A percentile compares a stretch with the other conserved stretches of the same genome.
Evolutionary conservation across 129 eudicot species (phyloP).

Genomic region (Cynara cardunculus): DNA sequence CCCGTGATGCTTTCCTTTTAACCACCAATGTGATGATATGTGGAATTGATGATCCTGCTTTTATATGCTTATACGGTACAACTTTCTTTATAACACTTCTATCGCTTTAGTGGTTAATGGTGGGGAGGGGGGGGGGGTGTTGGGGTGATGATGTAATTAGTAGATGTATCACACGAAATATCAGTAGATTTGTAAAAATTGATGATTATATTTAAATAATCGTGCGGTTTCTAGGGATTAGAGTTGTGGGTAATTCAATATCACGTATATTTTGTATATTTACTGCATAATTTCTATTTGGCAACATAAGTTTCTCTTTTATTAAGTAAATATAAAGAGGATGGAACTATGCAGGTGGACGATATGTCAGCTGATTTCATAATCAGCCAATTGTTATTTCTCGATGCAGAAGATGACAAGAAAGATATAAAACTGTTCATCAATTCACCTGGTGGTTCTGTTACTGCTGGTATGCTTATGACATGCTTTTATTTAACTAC

Average conservation of each 20-base stretch:
- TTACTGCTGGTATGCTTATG: conserved; percentile 69
- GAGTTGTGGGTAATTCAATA: background rate
- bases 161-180: background rate
- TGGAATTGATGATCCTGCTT: background rate
- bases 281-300: background rate
- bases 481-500: background rate
- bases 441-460: conserved; percentile 94
- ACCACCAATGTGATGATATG: background rate
- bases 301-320: background rate
- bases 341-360: conserved; percentile 61
- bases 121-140: background rate
- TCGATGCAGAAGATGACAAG: conserved; percentile 74
- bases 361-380: conserved; percentile 82
- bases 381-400: conserved; percentile 82
- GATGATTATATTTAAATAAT: background rate
- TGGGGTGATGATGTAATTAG: background rate
- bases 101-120: background rate
- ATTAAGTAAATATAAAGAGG: conserved; percentile 11
- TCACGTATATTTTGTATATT: background rate
- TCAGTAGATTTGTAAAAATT: background rate
- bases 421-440: conserved; percentile 89
- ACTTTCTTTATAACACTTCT: background rate
- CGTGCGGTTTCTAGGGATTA: background rate
- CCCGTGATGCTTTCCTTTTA: background rate
- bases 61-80: background rate